These are phyloP conservation scores for Kluyveromyces sp. DNA, from an alignment of 1,139 yeast genomes.

Conservation along the genomic window DNA sequence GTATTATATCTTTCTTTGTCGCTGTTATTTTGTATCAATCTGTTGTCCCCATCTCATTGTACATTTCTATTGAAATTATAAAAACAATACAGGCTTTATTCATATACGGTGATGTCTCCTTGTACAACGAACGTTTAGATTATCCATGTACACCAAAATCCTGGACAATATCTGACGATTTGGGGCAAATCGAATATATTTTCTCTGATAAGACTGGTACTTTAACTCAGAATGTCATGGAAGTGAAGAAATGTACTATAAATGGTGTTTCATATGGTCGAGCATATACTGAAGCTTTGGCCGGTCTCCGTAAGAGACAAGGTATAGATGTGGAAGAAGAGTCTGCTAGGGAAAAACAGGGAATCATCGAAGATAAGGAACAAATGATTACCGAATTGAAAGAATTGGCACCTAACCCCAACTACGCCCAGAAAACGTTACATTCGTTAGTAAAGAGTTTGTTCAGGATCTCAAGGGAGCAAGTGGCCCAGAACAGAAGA, in stretches of 20 bases:
- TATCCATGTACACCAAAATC: slow-evolving; percentile 95
- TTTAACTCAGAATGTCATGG: slow-evolving; percentile 93
- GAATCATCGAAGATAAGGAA: slow-evolving; percentile 54
- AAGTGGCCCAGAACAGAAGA: slow-evolving; percentile 49
- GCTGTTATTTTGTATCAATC: slow-evolving; percentile 84
- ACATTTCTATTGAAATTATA: slow-evolving; percentile 89
- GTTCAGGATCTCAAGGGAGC: slow-evolving; percentile 46
- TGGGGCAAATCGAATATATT: slow-evolving; percentile 93
- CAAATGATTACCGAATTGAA: slow-evolving; percentile 55
- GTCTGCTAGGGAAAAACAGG: slow-evolving; percentile 50
- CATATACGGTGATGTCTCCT: slow-evolving; percentile 77
- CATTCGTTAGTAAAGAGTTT: slow-evolving; percentile 70
- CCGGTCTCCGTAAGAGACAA: slow-evolving; percentile 82
- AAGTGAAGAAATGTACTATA: slow-evolving; percentile 86
- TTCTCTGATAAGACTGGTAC: slow-evolving; percentile 98
- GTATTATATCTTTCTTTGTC: slow-evolving; percentile 80
- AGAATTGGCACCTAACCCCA: slow-evolving; percentile 43
- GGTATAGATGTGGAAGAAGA: slow-evolving; percentile 76
- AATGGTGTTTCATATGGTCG: slow-evolving; percentile 80
- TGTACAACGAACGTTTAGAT: slow-evolving; percentile 80
- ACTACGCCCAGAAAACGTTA: slow-evolving; percentile 55
- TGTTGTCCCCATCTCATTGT: slow-evolving; percentile 88
- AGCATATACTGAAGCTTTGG: slow-evolving; percentile 93
- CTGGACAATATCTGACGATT: slow-evolving; percentile 95
- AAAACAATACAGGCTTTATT: slow-evolving; percentile 92